These are phyloP conservation scores for Cladophialophora bantiana DNA, from an alignment of 2,329 filamentous ascomycete species.

Conservation along the genomic window DNA sequence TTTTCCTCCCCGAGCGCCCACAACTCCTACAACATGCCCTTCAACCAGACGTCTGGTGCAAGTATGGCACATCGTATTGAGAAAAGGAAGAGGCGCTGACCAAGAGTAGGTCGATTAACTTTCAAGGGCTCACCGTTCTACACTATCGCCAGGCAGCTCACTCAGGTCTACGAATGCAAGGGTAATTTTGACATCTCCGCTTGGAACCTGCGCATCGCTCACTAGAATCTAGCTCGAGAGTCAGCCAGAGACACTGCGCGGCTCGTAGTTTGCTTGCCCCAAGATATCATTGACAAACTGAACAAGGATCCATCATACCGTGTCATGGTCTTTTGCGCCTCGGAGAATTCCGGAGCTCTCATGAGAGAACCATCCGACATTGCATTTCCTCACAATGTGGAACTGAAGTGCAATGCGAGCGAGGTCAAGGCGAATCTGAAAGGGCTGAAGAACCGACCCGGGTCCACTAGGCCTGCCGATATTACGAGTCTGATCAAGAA, in stretches of 20 bases:
- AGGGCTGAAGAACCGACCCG: conserved; percentile 93
- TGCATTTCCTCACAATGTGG: conserved; percentile 88
- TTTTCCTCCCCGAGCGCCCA: conserved; percentile 35
- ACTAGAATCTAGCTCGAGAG: conserved; percentile 59
- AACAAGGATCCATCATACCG: conserved; percentile 67
- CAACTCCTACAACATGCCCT: conserved; percentile 30
- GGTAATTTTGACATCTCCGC: conserved; percentile 59
- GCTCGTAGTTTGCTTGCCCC: conserved; percentile 65
- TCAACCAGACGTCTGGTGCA: conserved; percentile 14
- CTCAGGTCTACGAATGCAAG: conserved; percentile 72
- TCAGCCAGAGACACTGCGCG: conserved; percentile 64
- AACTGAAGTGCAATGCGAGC: conserved; percentile 86
- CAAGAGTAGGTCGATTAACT: conserved; percentile 51
- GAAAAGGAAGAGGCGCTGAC: conserved; percentile 28
- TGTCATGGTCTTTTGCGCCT: conserved; percentile 84
- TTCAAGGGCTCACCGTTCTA: conserved; percentile 90
- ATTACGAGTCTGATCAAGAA: conserved; percentile 79
- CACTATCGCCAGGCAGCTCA: conserved; percentile 69
- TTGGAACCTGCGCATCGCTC: conserved; percentile 36
- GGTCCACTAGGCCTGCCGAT: conserved; percentile 91
- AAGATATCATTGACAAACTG: conserved; percentile 63
- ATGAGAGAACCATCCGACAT: conserved; percentile 66
- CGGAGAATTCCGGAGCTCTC: conserved; percentile 65
- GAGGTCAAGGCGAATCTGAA: conserved; percentile 93
- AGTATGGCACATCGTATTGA: conserved; percentile 25